Conservation (phyloP, 2,329 filamentous ascomycete species). For the Verticillium dahliae region DNA sequence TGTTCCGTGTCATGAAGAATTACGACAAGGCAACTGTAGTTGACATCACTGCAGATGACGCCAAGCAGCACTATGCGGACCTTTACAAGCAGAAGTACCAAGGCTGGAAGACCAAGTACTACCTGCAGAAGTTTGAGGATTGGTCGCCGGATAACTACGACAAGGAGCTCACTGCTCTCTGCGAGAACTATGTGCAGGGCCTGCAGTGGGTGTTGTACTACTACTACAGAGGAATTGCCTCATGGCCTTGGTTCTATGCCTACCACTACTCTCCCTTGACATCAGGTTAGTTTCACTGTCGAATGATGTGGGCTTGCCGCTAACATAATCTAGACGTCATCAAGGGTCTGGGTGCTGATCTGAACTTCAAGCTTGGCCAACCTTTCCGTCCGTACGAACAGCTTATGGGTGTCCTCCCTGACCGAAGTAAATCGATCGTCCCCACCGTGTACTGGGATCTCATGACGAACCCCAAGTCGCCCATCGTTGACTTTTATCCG, state of each 20-base stretch:
- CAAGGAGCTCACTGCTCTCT: slow-evolving; percentile 69
- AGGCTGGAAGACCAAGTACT: slow-evolving; percentile 93
- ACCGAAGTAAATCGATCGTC: slow-evolving; percentile 95
- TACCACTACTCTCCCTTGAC: slow-evolving; percentile 99
- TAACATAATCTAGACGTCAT: slow-evolving; percentile 63
- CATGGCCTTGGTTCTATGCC: slow-evolving; percentile 96
- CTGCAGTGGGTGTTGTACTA: slow-evolving; percentile 98
- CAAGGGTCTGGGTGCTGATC: slow-evolving; percentile 77
- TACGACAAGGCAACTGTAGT: slow-evolving; percentile 88
- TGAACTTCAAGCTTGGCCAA: slow-evolving; percentile 89
- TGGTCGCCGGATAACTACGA: slow-evolving; percentile 77
- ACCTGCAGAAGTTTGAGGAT: slow-evolving; percentile 76
- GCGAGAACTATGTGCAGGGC: slow-evolving; percentile 96
- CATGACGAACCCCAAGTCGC: slow-evolving; percentile 85
- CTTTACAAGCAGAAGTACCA: slow-evolving; percentile 88
- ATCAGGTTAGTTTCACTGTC: slow-evolving; percentile 48
- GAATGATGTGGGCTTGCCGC: slow-evolving; percentile 28
- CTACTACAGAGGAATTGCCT: slow-evolving; percentile 94
- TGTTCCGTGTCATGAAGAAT: slow-evolving; percentile 77
- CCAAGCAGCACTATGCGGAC: slow-evolving; percentile 69
- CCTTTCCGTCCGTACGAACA: slow-evolving; percentile 95
- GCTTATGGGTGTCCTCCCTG: slow-evolving; percentile 94
- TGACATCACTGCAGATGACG: slow-evolving; percentile 72
- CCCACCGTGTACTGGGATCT: slow-evolving; percentile 79
- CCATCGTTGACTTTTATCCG: slow-evolving; percentile 97